These are phyloP conservation scores for Ascochyta fabae DNA, from an alignment of 2,329 filamentous ascomycete species.

Conservation along the genomic window DNA sequence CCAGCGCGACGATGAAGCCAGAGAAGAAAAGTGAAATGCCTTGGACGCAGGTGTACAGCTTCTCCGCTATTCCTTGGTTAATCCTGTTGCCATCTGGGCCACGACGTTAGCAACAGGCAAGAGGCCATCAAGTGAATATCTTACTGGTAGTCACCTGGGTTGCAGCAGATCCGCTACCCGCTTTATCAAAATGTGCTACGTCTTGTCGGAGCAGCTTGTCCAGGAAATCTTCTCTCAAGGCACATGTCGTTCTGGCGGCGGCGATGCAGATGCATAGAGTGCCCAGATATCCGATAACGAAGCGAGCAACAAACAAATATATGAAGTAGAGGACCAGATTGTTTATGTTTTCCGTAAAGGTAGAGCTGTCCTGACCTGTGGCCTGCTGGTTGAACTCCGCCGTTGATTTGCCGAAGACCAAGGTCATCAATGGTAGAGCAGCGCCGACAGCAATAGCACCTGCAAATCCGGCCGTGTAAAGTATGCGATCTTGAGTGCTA, in stretches of 20 bases:
- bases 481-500: slow-evolving; percentile 6
- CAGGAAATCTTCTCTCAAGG: slow-evolving; percentile 64
- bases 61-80: slow-evolving; percentile 31
- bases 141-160: slow-evolving; percentile 23
- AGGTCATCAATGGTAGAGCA: slow-evolving; percentile 75
- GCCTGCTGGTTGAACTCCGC: slow-evolving; percentile 22
- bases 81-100: slow-evolving; percentile 19
- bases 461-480: slow-evolving; percentile 11
- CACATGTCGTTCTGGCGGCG: slow-evolving; percentile 52
- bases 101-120: not conserved
- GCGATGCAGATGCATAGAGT: slow-evolving; percentile 83
- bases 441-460: slow-evolving; percentile 70
- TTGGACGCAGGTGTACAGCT: slow-evolving; percentile 52
- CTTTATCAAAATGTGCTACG: slow-evolving; percentile 33
- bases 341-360: slow-evolving; percentile 16
- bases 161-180: slow-evolving; percentile 23
- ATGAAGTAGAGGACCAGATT: slow-evolving; percentile 32
- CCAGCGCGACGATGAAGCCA: slow-evolving; percentile 90
- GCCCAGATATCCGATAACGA: slow-evolving; percentile 72
- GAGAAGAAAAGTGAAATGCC: slow-evolving; percentile 65
- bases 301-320: slow-evolving; percentile 27
- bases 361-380: slow-evolving; percentile 8
- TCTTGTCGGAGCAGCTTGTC: slow-evolving; percentile 51
- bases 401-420: slow-evolving; percentile 29
- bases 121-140: accelerated